Base-by-base conservation (phyloP, 1,284 basidiomycete genomes). In the Leccinum angustisporum region DNA sequence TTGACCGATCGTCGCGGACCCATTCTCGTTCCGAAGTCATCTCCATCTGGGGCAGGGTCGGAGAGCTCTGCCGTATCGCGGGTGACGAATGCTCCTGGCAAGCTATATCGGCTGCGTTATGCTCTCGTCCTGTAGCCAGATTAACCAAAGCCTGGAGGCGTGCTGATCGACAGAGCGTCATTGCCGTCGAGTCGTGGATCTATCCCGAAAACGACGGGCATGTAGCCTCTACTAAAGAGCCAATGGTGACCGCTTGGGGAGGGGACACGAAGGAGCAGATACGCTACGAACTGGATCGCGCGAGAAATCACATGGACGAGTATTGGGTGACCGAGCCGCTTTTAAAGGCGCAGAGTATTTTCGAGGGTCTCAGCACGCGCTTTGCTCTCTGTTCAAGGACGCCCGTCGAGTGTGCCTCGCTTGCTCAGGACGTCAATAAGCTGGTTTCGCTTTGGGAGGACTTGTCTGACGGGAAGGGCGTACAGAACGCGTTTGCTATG, bases 31-130 rank as follows among this genome's bases (percentile, higher is more conserved):
- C 88, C 7, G 88, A 89, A 63, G 80, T 90, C 5, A 85, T 93
- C 54, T 82, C 83, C 0, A 79, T 83, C 0, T 93, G 91, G 91
- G 82, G 83, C 6, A 79, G 81, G 56, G 78, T 92, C 3, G 91
- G 86, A 2, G 91, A 93, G 67, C 70, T 86, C 48, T 88, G 88
- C 61, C 80, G 90, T 5, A 69, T 79, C 21, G 78, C 78, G 3
- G 90, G 91, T 0, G 91, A 93, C 66, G 87, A 88, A 65, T 88
- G 87, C 66, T 85, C 89, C 5, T 93, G 89, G 88, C 81, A 78
- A 18, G 90, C 90, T 2, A 87, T 93, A 60, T 76, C 76, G 34
- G 79, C 81, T 16, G 91, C 87, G 5, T 70, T 93, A 13, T 90
- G 86, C 63, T 86, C 86, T 14, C 79, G 86, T 31, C 88, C 91